A percentile compares a stretch with the other conserved stretches of the same genome.
phyloP scores from a whole-genome alignment of 202 grass and related monocot genomes.

The Panicum virgatum region DNA sequence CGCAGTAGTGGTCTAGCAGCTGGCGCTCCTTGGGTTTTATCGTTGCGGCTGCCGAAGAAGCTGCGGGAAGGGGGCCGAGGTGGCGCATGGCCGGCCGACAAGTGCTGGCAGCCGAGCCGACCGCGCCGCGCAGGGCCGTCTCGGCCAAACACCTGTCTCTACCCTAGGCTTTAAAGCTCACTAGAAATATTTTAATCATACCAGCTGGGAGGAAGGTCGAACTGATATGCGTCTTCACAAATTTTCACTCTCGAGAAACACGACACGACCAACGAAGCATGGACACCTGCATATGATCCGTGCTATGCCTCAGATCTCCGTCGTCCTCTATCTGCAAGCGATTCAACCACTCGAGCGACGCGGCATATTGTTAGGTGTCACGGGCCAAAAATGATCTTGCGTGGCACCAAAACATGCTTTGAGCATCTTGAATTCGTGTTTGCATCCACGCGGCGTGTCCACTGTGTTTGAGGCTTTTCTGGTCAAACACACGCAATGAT shows the following conservation, averaged over 20 bases:
- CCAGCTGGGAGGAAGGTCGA: neutral
- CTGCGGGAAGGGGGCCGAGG: slow-evolving; percentile 12
- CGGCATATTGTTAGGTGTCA: too few species aligned
- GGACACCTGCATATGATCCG: too few species aligned
- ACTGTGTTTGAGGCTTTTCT: too few species aligned
- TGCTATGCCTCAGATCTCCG: too few species aligned
- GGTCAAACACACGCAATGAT: too few species aligned
- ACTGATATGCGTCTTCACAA: neutral
- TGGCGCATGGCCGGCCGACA: slow-evolving; percentile 15
- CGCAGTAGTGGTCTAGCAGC: too few species aligned
- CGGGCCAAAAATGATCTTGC: too few species aligned
- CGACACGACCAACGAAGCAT: neutral
- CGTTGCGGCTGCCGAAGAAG: neutral
- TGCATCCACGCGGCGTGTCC: too few species aligned
- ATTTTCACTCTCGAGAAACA: neutral
- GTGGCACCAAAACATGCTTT: too few species aligned
- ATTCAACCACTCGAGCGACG: too few species aligned
- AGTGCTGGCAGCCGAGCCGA: neutral
- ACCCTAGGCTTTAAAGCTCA: neutral
- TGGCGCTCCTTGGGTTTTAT: neutral
- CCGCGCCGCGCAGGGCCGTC: neutral
- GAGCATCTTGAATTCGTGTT: too few species aligned
- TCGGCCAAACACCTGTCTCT: neutral
- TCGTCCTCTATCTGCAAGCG: too few species aligned
- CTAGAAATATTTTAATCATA: neutral